phyloP scores from a whole-genome alignment of 2,329 filamentous ascomycete species.

The Ophiostoma perfectum region DNA sequence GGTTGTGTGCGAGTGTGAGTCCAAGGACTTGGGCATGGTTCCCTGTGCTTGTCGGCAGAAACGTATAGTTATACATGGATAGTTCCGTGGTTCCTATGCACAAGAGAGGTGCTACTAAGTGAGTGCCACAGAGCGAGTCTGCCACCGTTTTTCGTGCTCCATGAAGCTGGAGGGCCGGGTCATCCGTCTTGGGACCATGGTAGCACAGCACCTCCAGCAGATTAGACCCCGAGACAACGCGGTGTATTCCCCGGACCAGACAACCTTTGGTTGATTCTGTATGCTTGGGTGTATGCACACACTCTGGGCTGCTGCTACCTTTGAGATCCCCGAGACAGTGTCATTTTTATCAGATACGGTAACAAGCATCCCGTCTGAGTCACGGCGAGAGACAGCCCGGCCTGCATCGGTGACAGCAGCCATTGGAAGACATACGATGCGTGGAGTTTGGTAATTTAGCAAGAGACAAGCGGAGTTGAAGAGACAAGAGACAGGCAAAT shows the following conservation, averaged over 20 bases:
- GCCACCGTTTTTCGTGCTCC: neutral
- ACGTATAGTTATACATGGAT: neutral
- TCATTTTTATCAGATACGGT: neutral
- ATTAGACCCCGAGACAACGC: conserved; percentile 15
- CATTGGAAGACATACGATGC: conserved; percentile 3
- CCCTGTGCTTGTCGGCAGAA: neutral
- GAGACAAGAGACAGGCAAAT: neutral
- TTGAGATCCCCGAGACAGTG: neutral
- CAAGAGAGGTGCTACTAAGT: no score
- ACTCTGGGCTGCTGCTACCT: neutral
- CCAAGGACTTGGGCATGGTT: conserved; percentile 8
- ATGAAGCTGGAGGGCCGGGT: neutral
- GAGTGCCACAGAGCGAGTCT: neutral
- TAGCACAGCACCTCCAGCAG: neutral
- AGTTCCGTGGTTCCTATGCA: neutral
- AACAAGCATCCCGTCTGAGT: no score
- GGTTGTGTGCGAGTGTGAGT: neutral
- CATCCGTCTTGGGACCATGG: neutral
- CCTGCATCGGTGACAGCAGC: neutral
- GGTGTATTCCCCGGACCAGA: conserved; percentile 13
- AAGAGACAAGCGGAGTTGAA: no score
- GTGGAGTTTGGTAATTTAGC: neutral
- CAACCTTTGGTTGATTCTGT: neutral
- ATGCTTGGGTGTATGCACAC: neutral
- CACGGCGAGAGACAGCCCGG: neutral